These are phyloP conservation scores for Coemansia sp. DNA, from an alignment of 192 early-diverging fungal genomes.

Conservation along the genomic window DNA sequence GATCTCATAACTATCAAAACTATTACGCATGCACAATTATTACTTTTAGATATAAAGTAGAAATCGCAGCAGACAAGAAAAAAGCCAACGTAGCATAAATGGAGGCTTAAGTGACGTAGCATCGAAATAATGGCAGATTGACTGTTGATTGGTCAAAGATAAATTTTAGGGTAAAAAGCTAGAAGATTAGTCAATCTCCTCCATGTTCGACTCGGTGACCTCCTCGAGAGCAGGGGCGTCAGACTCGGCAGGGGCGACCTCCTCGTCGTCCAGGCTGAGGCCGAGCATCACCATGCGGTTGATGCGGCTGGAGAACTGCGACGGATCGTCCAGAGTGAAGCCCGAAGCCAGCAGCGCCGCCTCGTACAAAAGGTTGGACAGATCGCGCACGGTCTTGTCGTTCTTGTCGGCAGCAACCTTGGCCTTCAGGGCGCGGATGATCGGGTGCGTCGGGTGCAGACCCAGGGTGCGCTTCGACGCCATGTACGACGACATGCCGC, in stretches of 20 bases:
- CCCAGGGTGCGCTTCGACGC: constrained; percentile 99
- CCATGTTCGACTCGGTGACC: constrained; percentile 65
- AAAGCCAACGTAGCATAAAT: background rate
- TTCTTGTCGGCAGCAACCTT: constrained; percentile 95
- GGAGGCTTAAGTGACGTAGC: background rate
- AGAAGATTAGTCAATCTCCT: constrained; percentile 65
- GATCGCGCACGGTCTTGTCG: constrained; percentile 98
- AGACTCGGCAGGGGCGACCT: constrained; percentile 39
- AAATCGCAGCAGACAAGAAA: background rate
- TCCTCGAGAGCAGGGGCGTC: constrained; percentile 56
- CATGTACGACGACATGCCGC: constrained; percentile 99
- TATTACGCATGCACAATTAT: background rate
- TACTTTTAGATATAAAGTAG: background rate
- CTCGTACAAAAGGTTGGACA: constrained; percentile 93
- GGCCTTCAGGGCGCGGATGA: constrained; percentile 90
- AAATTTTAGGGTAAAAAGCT: background rate
- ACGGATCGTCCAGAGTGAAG: constrained; percentile 95
- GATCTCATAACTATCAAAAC: background rate
- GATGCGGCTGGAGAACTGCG: constrained; percentile 89
- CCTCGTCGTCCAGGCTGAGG: constrained; percentile 78
- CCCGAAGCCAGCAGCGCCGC: constrained; percentile 94
- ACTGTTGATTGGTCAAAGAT: background rate
- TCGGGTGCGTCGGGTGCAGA: constrained; percentile 94
- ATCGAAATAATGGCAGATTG: background rate
- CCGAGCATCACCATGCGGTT: constrained; percentile 99